phyloP scores from a whole-genome alignment of 148 eudicot genomes.

The Diospyros kaki region DNA sequence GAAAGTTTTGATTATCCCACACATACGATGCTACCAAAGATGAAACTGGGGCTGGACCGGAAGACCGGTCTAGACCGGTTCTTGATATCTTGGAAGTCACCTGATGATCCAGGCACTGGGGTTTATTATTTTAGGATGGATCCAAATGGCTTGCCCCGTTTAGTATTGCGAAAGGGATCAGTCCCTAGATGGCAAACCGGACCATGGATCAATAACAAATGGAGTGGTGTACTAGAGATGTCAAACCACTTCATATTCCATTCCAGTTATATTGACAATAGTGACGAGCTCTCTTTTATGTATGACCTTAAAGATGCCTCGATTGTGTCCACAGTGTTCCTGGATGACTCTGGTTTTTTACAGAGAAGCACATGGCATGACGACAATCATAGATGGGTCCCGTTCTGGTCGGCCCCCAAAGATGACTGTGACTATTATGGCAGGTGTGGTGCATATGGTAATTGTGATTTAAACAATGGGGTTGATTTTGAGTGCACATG shows the following conservation, averaged over 20 bases:
- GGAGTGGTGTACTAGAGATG: neutral
- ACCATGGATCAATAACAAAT: neutral
- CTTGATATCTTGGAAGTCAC: conserved; percentile 11
- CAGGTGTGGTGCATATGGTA: conserved; percentile 39
- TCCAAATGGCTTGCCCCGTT: neutral
- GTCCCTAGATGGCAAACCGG: too few relatives aligned
- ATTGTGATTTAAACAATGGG: conserved; percentile 26
- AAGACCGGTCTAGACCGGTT: conserved; percentile 26
- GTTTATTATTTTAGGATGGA: neutral
- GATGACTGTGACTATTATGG: conserved; percentile 40
- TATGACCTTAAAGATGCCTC: conserved; percentile 1
- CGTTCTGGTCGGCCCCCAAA: conserved; percentile 40
- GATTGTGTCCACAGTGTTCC: too few relatives aligned
- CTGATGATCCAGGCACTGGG: neutral
- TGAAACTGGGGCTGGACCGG: conserved; percentile 18
- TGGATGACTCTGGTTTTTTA: too few relatives aligned
- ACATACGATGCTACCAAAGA: neutral
- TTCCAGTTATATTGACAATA: neutral
- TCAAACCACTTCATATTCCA: neutral
- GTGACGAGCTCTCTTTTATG: neutral
- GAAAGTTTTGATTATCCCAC: too few relatives aligned
- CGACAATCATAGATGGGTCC: conserved; percentile 23
- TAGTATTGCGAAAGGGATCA: too few relatives aligned
- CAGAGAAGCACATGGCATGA: conserved; percentile 37
- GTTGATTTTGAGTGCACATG: conserved; percentile 36